phyloP scores from a whole-genome alignment of 2,329 filamentous ascomycete species.

The Penicillium concentricum region DNA sequence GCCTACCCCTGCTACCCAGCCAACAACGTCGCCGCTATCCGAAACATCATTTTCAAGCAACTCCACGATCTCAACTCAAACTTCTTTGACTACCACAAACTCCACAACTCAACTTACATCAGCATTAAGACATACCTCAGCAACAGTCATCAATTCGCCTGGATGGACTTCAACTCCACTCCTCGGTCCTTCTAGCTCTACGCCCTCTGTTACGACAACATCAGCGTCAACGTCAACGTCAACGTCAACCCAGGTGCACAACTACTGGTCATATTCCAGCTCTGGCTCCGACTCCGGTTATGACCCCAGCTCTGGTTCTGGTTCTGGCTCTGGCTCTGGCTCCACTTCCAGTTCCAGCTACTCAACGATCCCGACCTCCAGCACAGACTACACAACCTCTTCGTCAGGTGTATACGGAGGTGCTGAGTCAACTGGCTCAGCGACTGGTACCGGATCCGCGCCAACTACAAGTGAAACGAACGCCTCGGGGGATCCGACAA shows the following conservation, averaged over 20 bases:
- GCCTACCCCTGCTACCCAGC: constrained; percentile 1
- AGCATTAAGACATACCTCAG: constrained; percentile 7
- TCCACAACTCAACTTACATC: constrained; percentile 1
- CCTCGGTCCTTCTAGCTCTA: background rate
- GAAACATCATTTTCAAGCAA: background rate
- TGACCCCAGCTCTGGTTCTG: background rate
- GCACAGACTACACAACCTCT: background rate
- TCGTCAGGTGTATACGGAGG: background rate
- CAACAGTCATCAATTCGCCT: constrained; percentile 8
- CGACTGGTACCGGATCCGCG: constrained; percentile 5
- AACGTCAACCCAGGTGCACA: background rate
- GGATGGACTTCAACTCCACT: constrained; percentile 15
- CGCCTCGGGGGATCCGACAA: constrained; percentile 12
- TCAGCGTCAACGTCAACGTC: background rate
- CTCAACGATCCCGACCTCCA: background rate
- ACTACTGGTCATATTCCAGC: background rate
- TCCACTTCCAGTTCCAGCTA: background rate
- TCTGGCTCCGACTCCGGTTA: background rate
- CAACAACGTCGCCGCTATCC: background rate
- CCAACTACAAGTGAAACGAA: constrained; percentile 13
- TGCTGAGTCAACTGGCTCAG: constrained; percentile 8
- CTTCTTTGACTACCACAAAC: constrained; percentile 5
- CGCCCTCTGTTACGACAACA: background rate
- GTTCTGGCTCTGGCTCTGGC: no score
- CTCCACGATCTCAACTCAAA: constrained; percentile 1